Evolutionary conservation across 306 rosid genomes (phyloP), one percentile per base, ranked within the genome.

Genomic region (Cucurbita maxima): DNA sequence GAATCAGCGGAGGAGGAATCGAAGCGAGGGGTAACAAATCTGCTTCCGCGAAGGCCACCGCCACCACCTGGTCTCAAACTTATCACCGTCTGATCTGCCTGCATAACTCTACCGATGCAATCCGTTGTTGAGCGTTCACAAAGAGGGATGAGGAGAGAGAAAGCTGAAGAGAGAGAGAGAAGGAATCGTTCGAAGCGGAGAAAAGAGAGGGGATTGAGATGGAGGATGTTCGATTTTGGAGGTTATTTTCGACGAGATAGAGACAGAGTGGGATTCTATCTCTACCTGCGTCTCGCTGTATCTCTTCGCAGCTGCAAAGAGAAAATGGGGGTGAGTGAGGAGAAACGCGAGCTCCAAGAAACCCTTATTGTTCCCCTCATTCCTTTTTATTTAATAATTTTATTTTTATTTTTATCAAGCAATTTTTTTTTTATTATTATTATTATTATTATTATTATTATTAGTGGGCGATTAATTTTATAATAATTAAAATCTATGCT

Each of bases 61-160:
- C 79, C 79, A 67, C 86, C 86, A 5, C 83, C 86, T 3, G 83
- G 86, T 75, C 83, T 79, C 79, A 83, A 79, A 73, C 83, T 83
- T 48, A 83, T 79, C 71, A 55, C 58, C 77, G 83, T 73, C 61
- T 78, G 81, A 79, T 82, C 81, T 58, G 82, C 80, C 80, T 78
- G 81, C 85, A 74, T 77, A 81, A 54, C 72, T 81, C 66, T 36
- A 44, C 44, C 52, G 66, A 48, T 57, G 59, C 50, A 66, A 72
- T 20, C 43, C 36, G 56, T 58, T 20, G 45, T 54, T 20, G 56
- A 55, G 1, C 7, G 43, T 16, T 16, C 25, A 47, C 61, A 12
- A 16, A 44, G 13, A 66, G 38, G 22, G 34, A 58, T 37, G 40
- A 8, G 40, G 13, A 15, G 63, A 58, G 43, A 6, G 11, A 59